Conservation (phyloP, 2,329 filamentous ascomycete species). For the Colletotrichum sp. region DNA sequence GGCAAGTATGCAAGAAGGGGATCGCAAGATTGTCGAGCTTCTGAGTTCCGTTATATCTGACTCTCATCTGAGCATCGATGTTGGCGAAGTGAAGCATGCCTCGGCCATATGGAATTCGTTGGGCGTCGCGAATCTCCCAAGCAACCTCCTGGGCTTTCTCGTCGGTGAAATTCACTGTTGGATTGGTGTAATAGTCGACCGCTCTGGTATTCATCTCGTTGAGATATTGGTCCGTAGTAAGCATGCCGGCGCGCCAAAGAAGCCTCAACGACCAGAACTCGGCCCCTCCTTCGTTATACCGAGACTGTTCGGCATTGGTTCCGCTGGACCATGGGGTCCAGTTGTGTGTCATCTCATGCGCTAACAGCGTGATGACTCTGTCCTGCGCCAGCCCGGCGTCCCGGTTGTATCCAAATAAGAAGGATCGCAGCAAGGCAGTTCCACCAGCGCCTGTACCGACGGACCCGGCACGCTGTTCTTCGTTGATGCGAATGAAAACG, state of each 20-base stretch:
- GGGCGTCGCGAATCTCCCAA: background rate
- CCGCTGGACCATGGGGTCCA: background rate
- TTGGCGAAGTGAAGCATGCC: constrained; percentile 1
- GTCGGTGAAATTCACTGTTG: background rate
- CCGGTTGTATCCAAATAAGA: background rate
- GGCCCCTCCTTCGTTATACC: background rate
- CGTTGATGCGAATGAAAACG: background rate
- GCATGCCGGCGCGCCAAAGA: background rate
- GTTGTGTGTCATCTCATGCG: constrained; percentile 1
- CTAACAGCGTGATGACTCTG: background rate
- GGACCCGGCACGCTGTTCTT: background rate
- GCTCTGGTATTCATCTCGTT: background rate
- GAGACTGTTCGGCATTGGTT: background rate
- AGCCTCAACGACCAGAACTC: constrained; percentile 8
- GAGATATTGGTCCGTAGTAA: background rate
- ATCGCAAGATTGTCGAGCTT: background rate
- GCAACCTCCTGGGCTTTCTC: background rate
- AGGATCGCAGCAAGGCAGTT: background rate
- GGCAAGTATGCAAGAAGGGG: background rate
- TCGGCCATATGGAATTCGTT: background rate
- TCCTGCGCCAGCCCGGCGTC: background rate
- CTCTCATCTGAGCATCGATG: background rate
- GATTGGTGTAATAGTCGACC: background rate
- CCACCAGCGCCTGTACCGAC: background rate
- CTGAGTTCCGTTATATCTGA: background rate